Evolutionary conservation across 768 basidiomycete species (phyloP).

Genomic region (Inosperma sp.): DNA sequence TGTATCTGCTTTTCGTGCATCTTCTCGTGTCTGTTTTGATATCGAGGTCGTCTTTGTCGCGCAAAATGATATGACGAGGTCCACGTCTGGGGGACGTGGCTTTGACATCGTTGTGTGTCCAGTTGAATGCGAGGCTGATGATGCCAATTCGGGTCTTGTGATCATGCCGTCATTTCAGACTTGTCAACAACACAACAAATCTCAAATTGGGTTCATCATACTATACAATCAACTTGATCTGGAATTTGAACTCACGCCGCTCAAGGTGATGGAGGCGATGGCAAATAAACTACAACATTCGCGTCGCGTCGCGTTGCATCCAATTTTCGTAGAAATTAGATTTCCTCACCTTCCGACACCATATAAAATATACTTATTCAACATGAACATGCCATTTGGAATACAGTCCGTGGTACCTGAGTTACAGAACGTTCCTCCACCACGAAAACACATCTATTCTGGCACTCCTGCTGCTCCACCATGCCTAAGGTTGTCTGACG

Average conservation of each 20-base stretch:
- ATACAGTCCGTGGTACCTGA: constrained; percentile 6
- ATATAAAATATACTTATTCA: neutral
- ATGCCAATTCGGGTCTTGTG: too few relatives aligned
- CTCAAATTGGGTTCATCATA: too few relatives aligned
- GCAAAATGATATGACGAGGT: constrained; percentile 71
- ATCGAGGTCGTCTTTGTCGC: constrained; percentile 44
- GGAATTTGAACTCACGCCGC: constrained; percentile 8
- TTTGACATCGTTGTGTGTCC: constrained; percentile 16
- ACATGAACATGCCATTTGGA: constrained; percentile 4
- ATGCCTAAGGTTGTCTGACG: constrained; percentile 7
- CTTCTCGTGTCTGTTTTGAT: constrained; percentile 60
- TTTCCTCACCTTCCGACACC: too few relatives aligned
- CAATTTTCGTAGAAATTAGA: neutral
- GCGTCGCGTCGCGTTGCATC: neutral
- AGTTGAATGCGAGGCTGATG: too few relatives aligned
- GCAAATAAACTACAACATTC: neutral
- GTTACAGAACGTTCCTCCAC: constrained; percentile 7
- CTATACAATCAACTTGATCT: too few relatives aligned
- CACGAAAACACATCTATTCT: neutral
- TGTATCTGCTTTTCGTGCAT: constrained; percentile 57
- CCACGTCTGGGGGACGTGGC: constrained; percentile 46
- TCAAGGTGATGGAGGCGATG: neutral
- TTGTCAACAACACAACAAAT: too few relatives aligned
- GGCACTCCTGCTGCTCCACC: neutral
- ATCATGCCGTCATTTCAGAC: too few relatives aligned